These are phyloP conservation scores for Paraconiothyrium sp. DNA, from an alignment of 2,329 filamentous ascomycete genomes.

Conservation along the genomic window DNA sequence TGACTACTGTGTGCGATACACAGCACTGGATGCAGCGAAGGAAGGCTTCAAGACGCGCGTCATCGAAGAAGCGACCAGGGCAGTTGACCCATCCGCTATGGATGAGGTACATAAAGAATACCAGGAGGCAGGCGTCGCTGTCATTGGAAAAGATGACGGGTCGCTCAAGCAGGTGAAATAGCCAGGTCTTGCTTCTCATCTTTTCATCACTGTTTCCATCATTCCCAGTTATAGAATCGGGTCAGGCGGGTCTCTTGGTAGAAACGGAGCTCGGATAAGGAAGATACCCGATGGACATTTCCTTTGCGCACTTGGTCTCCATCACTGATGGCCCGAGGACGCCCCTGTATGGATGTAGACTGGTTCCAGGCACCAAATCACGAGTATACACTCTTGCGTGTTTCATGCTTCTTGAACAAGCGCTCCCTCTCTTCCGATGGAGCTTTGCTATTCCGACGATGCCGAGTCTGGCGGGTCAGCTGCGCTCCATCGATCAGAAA, in stretches of 20 bases:
- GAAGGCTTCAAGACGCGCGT: slow-evolving; percentile 82
- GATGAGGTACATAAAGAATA: slow-evolving; percentile 64
- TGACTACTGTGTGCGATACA: slow-evolving; percentile 88
- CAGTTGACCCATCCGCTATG: slow-evolving; percentile 73
- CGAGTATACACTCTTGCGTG: not conserved
- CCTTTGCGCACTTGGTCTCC: not conserved
- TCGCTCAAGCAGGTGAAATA: slow-evolving; percentile 64
- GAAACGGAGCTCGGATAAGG: slow-evolving; percentile 7
- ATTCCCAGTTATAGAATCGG: not conserved
- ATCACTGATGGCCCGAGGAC: not conserved
- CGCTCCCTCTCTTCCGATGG: not conserved
- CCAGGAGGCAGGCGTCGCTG: slow-evolving; percentile 65
- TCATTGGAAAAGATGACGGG: slow-evolving; percentile 67
- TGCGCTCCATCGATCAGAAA: slow-evolving; percentile 4
- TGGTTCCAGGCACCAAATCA: slow-evolving; percentile 2
- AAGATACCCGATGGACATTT: slow-evolving; percentile 19
- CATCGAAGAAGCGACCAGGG: slow-evolving; percentile 78
- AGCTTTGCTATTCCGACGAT: slow-evolving; percentile 9
- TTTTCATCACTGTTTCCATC: too few species aligned
- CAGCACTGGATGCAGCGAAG: slow-evolving; percentile 78
- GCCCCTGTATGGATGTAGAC: slow-evolving; percentile 2
- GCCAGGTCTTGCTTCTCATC: not conserved
- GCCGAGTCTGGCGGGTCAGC: slow-evolving; percentile 13
- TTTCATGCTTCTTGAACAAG: not conserved
- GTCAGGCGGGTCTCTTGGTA: not conserved